Evolutionary conservation across 1,139 yeast species (phyloP).

Genomic region (Taphrina sp.): DNA sequence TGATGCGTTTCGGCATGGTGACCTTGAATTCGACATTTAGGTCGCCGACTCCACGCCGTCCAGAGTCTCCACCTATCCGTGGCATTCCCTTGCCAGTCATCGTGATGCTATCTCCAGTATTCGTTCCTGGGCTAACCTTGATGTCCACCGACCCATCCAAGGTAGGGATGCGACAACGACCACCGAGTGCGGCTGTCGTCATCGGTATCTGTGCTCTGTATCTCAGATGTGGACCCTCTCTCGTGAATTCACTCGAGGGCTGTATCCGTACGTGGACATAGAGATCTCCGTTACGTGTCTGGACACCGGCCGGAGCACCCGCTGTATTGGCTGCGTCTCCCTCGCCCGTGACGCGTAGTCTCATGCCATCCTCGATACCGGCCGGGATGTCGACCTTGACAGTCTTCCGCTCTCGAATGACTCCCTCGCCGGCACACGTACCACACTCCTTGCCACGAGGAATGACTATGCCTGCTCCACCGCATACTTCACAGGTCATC

Average conservation of each 20-base stretch:
- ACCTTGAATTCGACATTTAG: conserved; percentile 74
- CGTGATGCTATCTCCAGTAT: conserved; percentile 68
- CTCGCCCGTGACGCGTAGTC: conserved; percentile 78
- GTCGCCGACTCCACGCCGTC: conserved; percentile 53
- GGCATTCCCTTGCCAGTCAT: conserved; percentile 92
- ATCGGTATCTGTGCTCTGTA: conserved; percentile 69
- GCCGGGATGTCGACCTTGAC: conserved; percentile 82
- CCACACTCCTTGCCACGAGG: conserved; percentile 68
- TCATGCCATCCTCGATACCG: conserved; percentile 82
- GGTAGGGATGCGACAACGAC: conserved; percentile 82
- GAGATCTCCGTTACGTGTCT: conserved; percentile 62
- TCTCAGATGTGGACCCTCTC: conserved; percentile 64
- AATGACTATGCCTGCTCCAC: conserved; percentile 81
- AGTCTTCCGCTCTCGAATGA: conserved; percentile 61
- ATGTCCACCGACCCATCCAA: conserved; percentile 62
- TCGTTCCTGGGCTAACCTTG: conserved; percentile 84
- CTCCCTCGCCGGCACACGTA: conserved; percentile 88
- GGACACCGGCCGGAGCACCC: conserved; percentile 50
- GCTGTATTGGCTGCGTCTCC: conserved; percentile 86
- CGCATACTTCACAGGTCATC: conserved; percentile 83
- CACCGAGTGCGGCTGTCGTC: conserved; percentile 97
- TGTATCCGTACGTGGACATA: conserved; percentile 74
- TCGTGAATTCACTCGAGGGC: conserved; percentile 66
- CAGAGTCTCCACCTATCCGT: conserved; percentile 46
- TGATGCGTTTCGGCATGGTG: conserved; percentile 49